A percentile compares a stretch with the other conserved stretches of the same genome.
Conservation (phyloP, 192 early-diverging fungal genomes). For the Gorgonomyces haynaldii region DNA sequence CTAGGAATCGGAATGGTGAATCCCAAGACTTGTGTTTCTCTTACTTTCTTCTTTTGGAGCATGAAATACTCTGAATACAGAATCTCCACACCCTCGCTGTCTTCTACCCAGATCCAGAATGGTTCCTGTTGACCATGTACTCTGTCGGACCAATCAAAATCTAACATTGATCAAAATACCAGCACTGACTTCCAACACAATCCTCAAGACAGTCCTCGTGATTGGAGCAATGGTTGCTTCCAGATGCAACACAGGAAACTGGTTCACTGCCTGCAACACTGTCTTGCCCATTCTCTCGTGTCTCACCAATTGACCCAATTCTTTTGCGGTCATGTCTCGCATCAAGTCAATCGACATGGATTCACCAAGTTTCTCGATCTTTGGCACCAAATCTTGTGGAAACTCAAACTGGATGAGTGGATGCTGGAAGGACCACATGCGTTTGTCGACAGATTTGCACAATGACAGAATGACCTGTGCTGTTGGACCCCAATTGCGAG, state of each 20-base stretch:
- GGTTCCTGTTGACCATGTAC: slow-evolving; percentile 82
- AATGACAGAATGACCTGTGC: slow-evolving; percentile 68
- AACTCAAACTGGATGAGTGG: slow-evolving; percentile 77
- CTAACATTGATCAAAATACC: slow-evolving; percentile 21
- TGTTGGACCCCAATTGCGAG: slow-evolving; percentile 79
- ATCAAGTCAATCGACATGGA: slow-evolving; percentile 49
- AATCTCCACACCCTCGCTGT: slow-evolving; percentile 75
- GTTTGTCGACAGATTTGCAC: slow-evolving; percentile 73
- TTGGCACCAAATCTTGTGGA: slow-evolving; percentile 57
- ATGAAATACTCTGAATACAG: slow-evolving; percentile 88
- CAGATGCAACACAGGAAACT: slow-evolving; percentile 76
- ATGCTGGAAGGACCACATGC: slow-evolving; percentile 88
- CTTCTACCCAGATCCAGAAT: slow-evolving; percentile 97
- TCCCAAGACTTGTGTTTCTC: slow-evolving; percentile 42
- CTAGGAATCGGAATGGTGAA: slow-evolving; percentile 83
- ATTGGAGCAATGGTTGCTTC: slow-evolving; percentile 80
- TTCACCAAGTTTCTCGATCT: slow-evolving; percentile 53
- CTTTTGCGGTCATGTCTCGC: slow-evolving; percentile 71
- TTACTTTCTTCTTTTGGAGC: slow-evolving; percentile 54
- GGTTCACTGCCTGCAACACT: slow-evolving; percentile 60
- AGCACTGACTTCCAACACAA: slow-evolving; percentile 66
- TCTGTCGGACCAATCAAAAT: slow-evolving; percentile 92
- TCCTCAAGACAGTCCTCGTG: slow-evolving; percentile 78
- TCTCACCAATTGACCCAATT: slow-evolving; percentile 78
- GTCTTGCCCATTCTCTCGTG: slow-evolving; percentile 68